Percentiles rank a stretch among this genome's conserved stretches.
Evolutionary conservation across 768 basidiomycete species (phyloP).

Genomic region (Ephemerocybe angulata): DNA sequence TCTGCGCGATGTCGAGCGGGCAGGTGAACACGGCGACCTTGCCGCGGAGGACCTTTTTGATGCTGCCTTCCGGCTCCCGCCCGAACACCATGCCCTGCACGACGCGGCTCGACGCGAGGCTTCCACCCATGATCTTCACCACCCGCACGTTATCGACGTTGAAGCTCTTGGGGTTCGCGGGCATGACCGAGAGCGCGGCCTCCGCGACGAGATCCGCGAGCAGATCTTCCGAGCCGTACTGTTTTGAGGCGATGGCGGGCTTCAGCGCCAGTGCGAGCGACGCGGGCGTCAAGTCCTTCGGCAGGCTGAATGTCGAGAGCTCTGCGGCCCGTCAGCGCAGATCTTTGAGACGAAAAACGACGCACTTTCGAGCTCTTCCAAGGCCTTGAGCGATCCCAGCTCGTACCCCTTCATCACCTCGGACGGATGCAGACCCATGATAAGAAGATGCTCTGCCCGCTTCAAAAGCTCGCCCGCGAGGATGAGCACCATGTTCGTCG

Average conservation of each 20-base stretch:
- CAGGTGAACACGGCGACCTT: slow-evolving; percentile 97
- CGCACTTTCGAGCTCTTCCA: slow-evolving; percentile 88
- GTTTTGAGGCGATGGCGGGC: slow-evolving; percentile 94
- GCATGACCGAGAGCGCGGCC: slow-evolving; percentile 91
- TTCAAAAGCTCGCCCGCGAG: slow-evolving; percentile 93
- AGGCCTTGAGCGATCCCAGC: slow-evolving; percentile 77
- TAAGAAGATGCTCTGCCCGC: slow-evolving; percentile 84
- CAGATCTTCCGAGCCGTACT: slow-evolving; percentile 88
- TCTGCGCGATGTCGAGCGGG: slow-evolving; percentile 90
- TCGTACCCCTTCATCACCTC: slow-evolving; percentile 96
- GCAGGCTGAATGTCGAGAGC: slow-evolving; percentile 66
- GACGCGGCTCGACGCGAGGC: slow-evolving; percentile 77
- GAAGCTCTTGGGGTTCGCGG: slow-evolving; percentile 82
- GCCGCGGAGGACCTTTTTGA: slow-evolving; percentile 79
- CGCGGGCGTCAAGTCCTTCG: slow-evolving; percentile 65
- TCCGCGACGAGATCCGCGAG: slow-evolving; percentile 86
- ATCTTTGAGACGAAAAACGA: slow-evolving; percentile 15
- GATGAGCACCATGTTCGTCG: slow-evolving; percentile 94
- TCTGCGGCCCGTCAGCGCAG: slow-evolving; percentile 38
- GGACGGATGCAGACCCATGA: slow-evolving; percentile 97
- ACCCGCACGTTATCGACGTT: slow-evolving; percentile 98
- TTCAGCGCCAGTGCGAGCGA: slow-evolving; percentile 74
- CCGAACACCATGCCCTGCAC: slow-evolving; percentile 99
- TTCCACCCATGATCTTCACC: slow-evolving; percentile 98
- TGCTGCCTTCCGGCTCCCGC: slow-evolving; percentile 85